Evolutionary conservation across 1,284 basidiomycete genomes (phyloP), one percentile per base, ranked within the genome.

Genomic region (Mrakiaceae sp.): DNA sequence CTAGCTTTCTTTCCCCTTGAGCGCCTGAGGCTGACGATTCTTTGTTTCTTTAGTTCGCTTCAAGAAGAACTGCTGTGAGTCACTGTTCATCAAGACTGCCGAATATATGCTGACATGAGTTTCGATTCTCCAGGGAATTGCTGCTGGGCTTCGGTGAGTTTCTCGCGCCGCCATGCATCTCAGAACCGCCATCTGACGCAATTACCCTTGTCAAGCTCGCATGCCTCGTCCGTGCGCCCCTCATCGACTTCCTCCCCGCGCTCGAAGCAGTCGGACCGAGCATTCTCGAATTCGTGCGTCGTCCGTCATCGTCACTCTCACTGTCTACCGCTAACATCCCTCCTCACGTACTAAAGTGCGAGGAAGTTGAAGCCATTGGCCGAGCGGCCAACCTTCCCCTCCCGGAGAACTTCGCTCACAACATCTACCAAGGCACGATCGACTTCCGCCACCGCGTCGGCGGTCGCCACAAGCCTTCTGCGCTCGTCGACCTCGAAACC

Each of bases 401-500:
- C 27, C 58, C 60, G 43, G 27, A 48, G 39, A 56, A 62, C 50
- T 66, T 66, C 40, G 60, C 58, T 8, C 54, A 58, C 8, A 39
- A 39, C 14, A 49, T 58, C 47, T 66, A 61, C 40, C 47, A 66
- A 16, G 50, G 39, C 40, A 66, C 64, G 3, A 48, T 66, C 59
- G 54, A 48, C 5, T 55, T 50, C 53, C 60, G 60, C 11, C 60
- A 39, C 10, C 39, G 52, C 12, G 57, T 58, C 43, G 51, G 68
- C 16, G 70, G 70, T 6, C 63, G 66, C 14, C 75, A 76, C 70
- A 74, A 73, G 67, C 74, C 74, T 70, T 72, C 70, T 3, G 67
- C 76, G 47, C 67, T 74, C 58, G 67, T 75, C 39, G 75, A 76
- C 64, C 68, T 75, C 27, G 74, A 75, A 64, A 68, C 72, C 53